Percentiles rank a stretch among this genome's conserved stretches.
Evolutionary conservation across 768 basidiomycete species (phyloP).

Genomic region (Collybia mongolica): DNA sequence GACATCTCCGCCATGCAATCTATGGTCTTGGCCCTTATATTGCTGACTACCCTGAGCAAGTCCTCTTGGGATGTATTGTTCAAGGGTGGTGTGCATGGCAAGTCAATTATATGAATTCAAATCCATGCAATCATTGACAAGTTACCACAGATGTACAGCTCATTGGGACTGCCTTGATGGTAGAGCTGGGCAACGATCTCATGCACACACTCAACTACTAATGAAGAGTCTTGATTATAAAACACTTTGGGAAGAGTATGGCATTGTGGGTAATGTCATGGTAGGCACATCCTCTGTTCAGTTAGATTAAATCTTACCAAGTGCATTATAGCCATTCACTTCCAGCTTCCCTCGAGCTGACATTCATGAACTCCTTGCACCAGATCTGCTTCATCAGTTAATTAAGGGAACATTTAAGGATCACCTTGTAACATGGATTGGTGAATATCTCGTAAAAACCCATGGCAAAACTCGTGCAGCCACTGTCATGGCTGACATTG

Average conservation of each 20-base stretch:
- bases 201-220: background rate
- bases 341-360: conserved; percentile 10
- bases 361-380: conserved; percentile 24
- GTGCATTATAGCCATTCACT: conserved; percentile 6
- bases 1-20: conserved; percentile 23
- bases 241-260: conserved; percentile 1
- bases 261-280: background rate
- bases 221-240: background rate
- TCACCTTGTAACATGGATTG: conserved; percentile 14
- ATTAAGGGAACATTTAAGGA: conserved; percentile 4
- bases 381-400: conserved; percentile 27
- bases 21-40: conserved; percentile 34
- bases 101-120: background rate
- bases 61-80: conserved; percentile 26
- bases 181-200: background rate
- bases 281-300: background rate
- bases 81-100: conserved; percentile 27
- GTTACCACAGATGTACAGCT: background rate
- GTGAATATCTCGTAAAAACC: conserved; percentile 18
- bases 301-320: background rate
- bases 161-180: conserved; percentile 3
- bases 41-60: conserved; percentile 35
- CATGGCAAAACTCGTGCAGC: conserved; percentile 14
- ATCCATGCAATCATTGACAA: background rate
- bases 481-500: conserved; percentile 32